Percentiles rank a stretch among this genome's conserved stretches.
Conservation (phyloP, 352 stramenopile genomes). For the Globisporangium uncinulatum region DNA sequence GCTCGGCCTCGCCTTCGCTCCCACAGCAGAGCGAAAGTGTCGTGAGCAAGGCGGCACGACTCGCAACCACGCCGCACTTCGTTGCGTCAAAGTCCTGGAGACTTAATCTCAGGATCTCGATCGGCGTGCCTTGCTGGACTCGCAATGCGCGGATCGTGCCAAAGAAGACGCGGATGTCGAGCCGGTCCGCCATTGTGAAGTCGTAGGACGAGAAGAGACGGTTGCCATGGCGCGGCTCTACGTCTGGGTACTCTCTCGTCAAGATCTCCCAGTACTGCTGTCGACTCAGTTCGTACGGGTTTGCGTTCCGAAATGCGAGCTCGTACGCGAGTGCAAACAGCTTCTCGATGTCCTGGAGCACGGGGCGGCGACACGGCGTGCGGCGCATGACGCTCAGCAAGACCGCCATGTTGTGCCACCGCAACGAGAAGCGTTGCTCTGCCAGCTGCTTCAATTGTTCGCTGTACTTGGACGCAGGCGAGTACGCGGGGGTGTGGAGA, state of each 20-base stretch:
- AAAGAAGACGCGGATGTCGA: conserved; percentile 54
- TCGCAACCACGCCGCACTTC: conserved; percentile 18
- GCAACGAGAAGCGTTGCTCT: conserved; percentile 32
- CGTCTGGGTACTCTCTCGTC: conserved; percentile 37
- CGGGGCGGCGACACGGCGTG: conserved; percentile 45
- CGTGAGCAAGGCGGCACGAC: conserved; percentile 14
- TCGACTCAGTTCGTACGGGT: conserved; percentile 25
- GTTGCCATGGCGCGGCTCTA: conserved; percentile 39
- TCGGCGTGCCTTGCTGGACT: conserved; percentile 44
- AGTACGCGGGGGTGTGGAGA: conserved; percentile 43
- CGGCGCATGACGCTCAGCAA: conserved; percentile 51
- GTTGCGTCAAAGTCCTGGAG: conserved; percentile 44
- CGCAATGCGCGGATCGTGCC: conserved; percentile 44
- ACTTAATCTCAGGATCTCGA: conserved; percentile 40
- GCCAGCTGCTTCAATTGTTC: conserved; percentile 28
- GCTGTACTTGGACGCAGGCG: conserved; percentile 24
- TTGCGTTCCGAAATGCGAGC: conserved; percentile 34
- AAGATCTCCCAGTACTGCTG: conserved; percentile 47
- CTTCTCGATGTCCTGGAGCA: conserved; percentile 69
- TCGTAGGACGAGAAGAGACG: conserved; percentile 64
- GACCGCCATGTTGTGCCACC: conserved; percentile 37
- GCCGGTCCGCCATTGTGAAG: conserved; percentile 30
- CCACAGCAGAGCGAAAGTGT: conserved; percentile 35
- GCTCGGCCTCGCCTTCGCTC: conserved; percentile 33
- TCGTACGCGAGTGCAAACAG: conserved; percentile 42